Evolutionary conservation across 768 basidiomycete species (phyloP).

Genomic region (Tulasnella sp.): DNA sequence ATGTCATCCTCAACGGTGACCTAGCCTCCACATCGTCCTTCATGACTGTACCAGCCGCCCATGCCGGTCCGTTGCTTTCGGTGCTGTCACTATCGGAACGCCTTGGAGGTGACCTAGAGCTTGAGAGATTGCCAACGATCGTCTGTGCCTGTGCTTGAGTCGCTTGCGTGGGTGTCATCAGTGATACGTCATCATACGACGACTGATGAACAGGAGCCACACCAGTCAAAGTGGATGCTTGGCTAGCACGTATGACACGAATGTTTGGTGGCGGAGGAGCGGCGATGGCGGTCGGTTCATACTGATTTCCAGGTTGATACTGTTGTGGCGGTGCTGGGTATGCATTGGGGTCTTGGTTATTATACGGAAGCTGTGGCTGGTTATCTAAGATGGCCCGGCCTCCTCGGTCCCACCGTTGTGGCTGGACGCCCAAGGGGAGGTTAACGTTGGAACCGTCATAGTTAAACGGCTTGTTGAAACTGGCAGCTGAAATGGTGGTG

Average conservation of each 20-base stretch:
- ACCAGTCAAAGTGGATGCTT: not conserved
- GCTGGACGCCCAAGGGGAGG: conserved; percentile 7
- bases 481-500: not conserved
- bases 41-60: not conserved
- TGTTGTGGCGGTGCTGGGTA: not conserved
- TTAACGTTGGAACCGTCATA: not conserved
- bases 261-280: not conserved
- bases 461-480: conserved; percentile 2
- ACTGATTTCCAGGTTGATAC: not conserved
- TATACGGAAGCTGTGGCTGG: not conserved
- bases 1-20: not conserved
- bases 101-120: not conserved
- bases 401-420: conserved; percentile 12
- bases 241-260: not conserved
- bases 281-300: not conserved
- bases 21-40: not conserved
- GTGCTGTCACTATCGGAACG: not conserved
- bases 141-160: not conserved
- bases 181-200: not conserved
- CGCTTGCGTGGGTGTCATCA: not conserved
- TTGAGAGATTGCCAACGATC: not conserved
- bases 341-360: not conserved
- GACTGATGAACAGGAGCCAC: not conserved
- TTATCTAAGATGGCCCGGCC: conserved; percentile 5
- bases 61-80: not conserved